A percentile compares a stretch with the other conserved stretches of the same genome.
These are phyloP conservation scores for Paraconiothyrium sp. DNA, from an alignment of 2,329 filamentous ascomycete species.

Conservation along the genomic window DNA sequence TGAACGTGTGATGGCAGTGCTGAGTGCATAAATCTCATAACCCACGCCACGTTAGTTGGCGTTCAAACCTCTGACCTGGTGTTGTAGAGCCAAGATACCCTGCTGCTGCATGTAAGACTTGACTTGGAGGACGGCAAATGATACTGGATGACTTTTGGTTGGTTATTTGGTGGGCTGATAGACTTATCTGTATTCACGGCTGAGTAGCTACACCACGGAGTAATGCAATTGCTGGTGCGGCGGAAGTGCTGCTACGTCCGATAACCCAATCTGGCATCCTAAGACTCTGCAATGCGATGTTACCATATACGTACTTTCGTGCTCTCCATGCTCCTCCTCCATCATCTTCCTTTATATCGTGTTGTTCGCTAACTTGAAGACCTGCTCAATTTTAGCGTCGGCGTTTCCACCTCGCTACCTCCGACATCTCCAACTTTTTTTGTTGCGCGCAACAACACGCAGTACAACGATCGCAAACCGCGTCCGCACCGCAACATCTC, in stretches of 20 bases:
- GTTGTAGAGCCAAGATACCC: conserved; percentile 11
- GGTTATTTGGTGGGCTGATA: not conserved
- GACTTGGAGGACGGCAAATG: not conserved
- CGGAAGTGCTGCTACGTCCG: not conserved
- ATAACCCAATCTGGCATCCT: not conserved
- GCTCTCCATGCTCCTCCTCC: too few relatives aligned
- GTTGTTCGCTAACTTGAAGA: not conserved
- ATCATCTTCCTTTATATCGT: too few relatives aligned
- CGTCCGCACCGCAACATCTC: conserved; percentile 11
- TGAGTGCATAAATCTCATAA: not conserved
- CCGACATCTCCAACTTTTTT: conserved; percentile 38
- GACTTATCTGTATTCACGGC: not conserved
- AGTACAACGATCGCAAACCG: conserved; percentile 28
- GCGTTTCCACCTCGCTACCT: conserved; percentile 20
- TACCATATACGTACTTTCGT: not conserved
- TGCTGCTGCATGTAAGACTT: not conserved
- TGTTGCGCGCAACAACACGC: conserved; percentile 5
- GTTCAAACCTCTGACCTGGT: not conserved
- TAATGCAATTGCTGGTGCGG: not conserved
- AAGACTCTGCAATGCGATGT: not conserved
- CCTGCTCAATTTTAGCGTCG: conserved; percentile 22
- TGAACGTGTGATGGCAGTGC: conserved; percentile 10
- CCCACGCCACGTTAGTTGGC: not conserved
- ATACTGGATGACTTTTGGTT: not conserved
- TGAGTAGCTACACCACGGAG: not conserved